Percentiles rank a stretch among this genome's conserved stretches.
Conservation (phyloP, 2,329 filamentous ascomycete species). For the Lithohypha guttulata region DNA sequence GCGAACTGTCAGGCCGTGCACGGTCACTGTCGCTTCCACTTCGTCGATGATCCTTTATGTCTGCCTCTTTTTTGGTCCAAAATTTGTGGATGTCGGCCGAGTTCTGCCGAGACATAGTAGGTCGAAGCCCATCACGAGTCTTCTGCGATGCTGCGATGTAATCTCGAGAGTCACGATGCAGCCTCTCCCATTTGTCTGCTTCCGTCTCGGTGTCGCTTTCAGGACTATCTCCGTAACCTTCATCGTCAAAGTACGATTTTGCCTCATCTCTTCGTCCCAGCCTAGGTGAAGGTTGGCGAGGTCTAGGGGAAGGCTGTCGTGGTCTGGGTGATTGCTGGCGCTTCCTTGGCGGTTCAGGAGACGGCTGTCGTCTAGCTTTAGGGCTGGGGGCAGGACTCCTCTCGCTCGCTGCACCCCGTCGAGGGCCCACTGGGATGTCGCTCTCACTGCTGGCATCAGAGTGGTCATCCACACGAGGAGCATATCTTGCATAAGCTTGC, state of each 20-base stretch:
- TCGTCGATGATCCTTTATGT: slow-evolving; percentile 12
- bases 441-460: slow-evolving; percentile 26
- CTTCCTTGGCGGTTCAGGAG: slow-evolving; percentile 13
- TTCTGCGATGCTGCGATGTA: slow-evolving; percentile 27
- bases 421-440: slow-evolving; percentile 18
- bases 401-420: slow-evolving; percentile 8
- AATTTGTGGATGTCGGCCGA: slow-evolving; percentile 3
- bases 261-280: no score
- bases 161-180: slow-evolving; percentile 25
- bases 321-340: slow-evolving; percentile 13
- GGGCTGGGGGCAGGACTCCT: slow-evolving; percentile 11
- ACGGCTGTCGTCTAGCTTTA: slow-evolving; percentile 11
- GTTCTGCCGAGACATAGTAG: slow-evolving; percentile 3
- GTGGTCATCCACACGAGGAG: slow-evolving; percentile 24
- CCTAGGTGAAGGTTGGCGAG: no score
- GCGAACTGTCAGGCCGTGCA: slow-evolving; percentile 27
- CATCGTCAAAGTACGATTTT: slow-evolving; percentile 14
- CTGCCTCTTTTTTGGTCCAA: slow-evolving; percentile 7
- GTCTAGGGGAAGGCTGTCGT: slow-evolving; percentile 12
- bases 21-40: slow-evolving; percentile 22
- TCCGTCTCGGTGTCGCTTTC: no score
- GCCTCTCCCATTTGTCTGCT: slow-evolving; percentile 27
- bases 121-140: neutral
- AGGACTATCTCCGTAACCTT: slow-evolving; percentile 10
- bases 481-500: slow-evolving; percentile 22